Conservation (phyloP, 192 early-diverging fungal genomes). For the Pilaira anomala region DNA sequence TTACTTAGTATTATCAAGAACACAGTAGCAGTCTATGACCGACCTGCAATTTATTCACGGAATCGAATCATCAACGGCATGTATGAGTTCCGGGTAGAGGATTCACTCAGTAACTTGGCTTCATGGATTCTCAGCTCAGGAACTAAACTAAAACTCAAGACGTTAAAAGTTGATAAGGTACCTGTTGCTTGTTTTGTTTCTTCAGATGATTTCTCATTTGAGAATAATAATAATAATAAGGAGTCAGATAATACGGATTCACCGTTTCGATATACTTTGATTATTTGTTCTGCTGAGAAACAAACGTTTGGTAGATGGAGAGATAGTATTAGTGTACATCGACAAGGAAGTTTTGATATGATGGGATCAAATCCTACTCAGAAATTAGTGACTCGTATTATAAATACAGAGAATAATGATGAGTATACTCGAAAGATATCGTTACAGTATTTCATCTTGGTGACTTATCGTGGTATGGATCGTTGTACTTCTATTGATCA, state of each 20-base stretch:
- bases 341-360: constrained; percentile 8
- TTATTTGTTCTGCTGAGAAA: constrained; percentile 11
- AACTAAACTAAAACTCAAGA: constrained; percentile 30
- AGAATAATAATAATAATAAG: background rate
- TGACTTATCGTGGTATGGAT: constrained; percentile 21
- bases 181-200: constrained; percentile 44
- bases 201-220: constrained; percentile 28
- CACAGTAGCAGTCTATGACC: constrained; percentile 42
- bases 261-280: constrained; percentile 22
- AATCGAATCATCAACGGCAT: constrained; percentile 52
- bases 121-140: constrained; percentile 17
- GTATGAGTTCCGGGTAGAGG: constrained; percentile 27
- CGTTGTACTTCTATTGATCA: background rate
- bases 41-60: constrained; percentile 47
- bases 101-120: constrained; percentile 9
- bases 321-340: background rate
- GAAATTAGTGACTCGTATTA: background rate
- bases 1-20: constrained; percentile 47
- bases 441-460: constrained; percentile 29
- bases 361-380: background rate
- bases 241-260: background rate
- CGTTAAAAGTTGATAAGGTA: constrained; percentile 35
- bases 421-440: background rate
- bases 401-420: background rate
- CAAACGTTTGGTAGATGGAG: background rate